Conservation (phyloP, 495 filamentous ascomycete species). For the Friedmanniomyces simplex region DNA sequence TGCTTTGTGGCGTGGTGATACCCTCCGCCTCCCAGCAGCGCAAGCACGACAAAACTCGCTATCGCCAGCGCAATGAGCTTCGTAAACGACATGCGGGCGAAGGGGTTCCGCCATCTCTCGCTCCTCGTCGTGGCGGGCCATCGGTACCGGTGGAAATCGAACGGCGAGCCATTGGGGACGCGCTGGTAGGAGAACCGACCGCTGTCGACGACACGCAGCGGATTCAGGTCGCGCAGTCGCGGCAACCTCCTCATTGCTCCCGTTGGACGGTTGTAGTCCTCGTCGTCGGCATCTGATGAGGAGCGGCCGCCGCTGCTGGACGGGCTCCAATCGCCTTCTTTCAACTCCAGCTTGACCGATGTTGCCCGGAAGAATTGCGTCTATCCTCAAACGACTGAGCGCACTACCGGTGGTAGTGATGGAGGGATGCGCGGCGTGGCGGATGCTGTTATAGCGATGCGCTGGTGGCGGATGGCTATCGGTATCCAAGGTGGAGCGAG, state of each 20-base stretch:
- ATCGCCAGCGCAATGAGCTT: constrained; percentile 14
- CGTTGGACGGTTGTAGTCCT: neutral
- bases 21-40: constrained; percentile 24
- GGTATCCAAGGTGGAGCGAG: too few relatives aligned
- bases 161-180: constrained; percentile 28
- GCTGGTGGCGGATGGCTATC: too few relatives aligned
- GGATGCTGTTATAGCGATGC: neutral
- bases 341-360: neutral
- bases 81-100: neutral
- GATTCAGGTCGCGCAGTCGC: constrained; percentile 18
- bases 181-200: constrained; percentile 27
- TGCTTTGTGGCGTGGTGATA: constrained; percentile 16
- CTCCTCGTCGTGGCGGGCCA: constrained; percentile 20
- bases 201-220: constrained; percentile 17
- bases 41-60: constrained; percentile 18
- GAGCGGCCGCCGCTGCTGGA: neutral
- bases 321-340: neutral
- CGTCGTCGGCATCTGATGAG: neutral
- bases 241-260: constrained; percentile 11
- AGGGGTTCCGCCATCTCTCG: constrained; percentile 12
- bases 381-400: too few relatives aligned
- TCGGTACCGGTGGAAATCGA: constrained; percentile 21
- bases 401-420: too few relatives aligned
- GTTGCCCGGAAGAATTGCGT: neutral
- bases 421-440: neutral